Evolutionary conservation across 768 basidiomycete species (phyloP), one percentile per base, ranked within the genome.

Genomic region (Suillus weaverae): DNA sequence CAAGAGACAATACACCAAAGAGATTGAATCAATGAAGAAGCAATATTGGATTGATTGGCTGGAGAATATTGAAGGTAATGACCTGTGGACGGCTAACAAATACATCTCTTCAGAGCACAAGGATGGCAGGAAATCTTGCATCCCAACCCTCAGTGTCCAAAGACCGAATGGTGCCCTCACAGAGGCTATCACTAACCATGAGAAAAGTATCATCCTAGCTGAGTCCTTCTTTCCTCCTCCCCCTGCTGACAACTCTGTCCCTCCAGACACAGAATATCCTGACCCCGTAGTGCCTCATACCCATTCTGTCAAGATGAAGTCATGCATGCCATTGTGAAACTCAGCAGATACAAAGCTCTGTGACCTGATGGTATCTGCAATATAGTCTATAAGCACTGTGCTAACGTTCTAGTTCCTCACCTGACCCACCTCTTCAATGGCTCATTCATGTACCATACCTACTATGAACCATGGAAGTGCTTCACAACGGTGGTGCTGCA

Each of bases 211-310:
- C 1, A 36, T 61, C 0, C 67, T 77, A 20, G 51, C 60, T 59
- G 16, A 60, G 5, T 54, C 68, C 7, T 77, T 77, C 69, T 77
- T 77, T 41, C 72, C 73, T 18, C 35, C 59, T 1, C 67, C 68
- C 0, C 66, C 70, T 14, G 39, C 13, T 16, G 6, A 18, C 16
- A 13, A 54, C 18, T 4, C 11, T 8, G 18, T 64, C 16, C 64
- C 65, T n/a, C 30, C 43, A 13, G 39, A 60, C 1, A 26, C 26
- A 60, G 16, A 22, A 0, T 70, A 70, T 48, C 69, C 67, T 5
- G 46, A 54, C 20, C 30, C 7, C 0, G 33, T 22, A 9, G 57
- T 44, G 2, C 26, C 26, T 2, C 33, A 5, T 16, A 41, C 39
- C 16, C 39, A 41, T 18, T 41, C 11, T 6, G 16, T 6, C 39